Percentiles rank a stretch among this genome's conserved stretches.
These are phyloP conservation scores for Marasmius sp. DNA, from an alignment of 1,284 basidiomycete species.

Conservation along the genomic window DNA sequence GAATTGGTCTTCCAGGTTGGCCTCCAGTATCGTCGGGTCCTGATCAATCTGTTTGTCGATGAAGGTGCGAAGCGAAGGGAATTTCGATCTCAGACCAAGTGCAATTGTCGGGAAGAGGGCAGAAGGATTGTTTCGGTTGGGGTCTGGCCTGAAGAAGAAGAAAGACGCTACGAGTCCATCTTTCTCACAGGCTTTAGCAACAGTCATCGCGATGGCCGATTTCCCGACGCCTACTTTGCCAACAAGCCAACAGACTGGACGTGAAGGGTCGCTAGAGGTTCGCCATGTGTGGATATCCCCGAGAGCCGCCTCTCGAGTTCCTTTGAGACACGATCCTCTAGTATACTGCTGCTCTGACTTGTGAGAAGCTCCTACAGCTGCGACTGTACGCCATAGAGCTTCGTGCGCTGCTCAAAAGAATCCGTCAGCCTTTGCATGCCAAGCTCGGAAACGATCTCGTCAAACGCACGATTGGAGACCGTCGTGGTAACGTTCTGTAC, in stretches of 20 bases:
- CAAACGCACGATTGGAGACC: too few relatives aligned
- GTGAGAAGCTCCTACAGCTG: slow-evolving; percentile 1
- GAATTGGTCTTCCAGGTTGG: slow-evolving; percentile 1
- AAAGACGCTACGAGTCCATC: slow-evolving; percentile 10
- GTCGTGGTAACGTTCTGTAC: too few relatives aligned
- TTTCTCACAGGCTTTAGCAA: slow-evolving; percentile 10
- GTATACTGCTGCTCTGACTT: slow-evolving; percentile 10
- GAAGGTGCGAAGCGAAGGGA: neutral
- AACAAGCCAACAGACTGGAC: too few relatives aligned
- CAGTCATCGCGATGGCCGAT: slow-evolving; percentile 13
- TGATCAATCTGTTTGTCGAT: neutral
- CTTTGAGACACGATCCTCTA: too few relatives aligned
- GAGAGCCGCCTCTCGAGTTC: too few relatives aligned
- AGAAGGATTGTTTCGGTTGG: neutral
- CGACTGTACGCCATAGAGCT: neutral
- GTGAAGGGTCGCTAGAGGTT: too few relatives aligned
- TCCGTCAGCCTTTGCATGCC: too few relatives aligned
- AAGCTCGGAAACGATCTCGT: too few relatives aligned
- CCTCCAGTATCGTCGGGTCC: neutral
- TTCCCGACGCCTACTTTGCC: too few relatives aligned
- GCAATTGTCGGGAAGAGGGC: slow-evolving; percentile 3
- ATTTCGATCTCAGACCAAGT: too few relatives aligned
- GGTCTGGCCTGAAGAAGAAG: slow-evolving; percentile 16
- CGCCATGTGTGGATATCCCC: too few relatives aligned
- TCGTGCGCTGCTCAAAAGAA: too few relatives aligned